phyloP scores from a whole-genome alignment of 2,329 filamentous ascomycete species.

The Leptographium flavum region DNA sequence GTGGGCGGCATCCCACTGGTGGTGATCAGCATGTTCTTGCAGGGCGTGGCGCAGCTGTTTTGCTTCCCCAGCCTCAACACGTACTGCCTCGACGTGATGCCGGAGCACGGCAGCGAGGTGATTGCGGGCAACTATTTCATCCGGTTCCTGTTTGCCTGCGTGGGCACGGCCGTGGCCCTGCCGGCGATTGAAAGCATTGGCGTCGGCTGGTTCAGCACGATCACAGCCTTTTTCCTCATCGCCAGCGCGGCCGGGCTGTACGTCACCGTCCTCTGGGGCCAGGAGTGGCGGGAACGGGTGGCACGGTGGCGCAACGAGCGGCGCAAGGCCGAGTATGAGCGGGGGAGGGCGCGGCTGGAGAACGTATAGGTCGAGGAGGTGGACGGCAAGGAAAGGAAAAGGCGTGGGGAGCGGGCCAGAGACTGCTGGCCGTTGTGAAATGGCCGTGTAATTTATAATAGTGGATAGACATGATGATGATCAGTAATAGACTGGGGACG shows the following conservation, averaged over 20 bases:
- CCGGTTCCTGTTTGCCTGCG: conserved; percentile 60
- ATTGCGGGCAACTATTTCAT: conserved; percentile 70
- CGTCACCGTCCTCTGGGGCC: conserved; percentile 34
- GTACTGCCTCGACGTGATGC: conserved; percentile 74
- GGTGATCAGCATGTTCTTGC: conserved; percentile 52
- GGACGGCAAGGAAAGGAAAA: not conserved
- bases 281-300: conserved; percentile 36
- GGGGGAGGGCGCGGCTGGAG: conserved; percentile 3
- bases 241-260: conserved; percentile 28
- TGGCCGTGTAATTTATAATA: too few relatives aligned
- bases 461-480: too few relatives aligned
- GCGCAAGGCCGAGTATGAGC: conserved; percentile 11
- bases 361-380: not conserved
- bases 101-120: conserved; percentile 54
- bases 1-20: conserved; percentile 34
- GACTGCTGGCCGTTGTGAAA: too few relatives aligned
- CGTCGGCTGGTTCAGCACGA: conserved; percentile 69
- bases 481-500: too few relatives aligned
- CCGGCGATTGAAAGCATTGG: conserved; percentile 62
- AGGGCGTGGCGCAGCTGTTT: conserved; percentile 54
- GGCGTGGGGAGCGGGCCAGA: not conserved
- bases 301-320: conserved; percentile 30
- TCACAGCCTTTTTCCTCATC: conserved; percentile 44
- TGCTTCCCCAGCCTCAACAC: conserved; percentile 57
- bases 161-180: conserved; percentile 56